Evolutionary conservation across 2,329 filamentous ascomycete genomes (phyloP).

Genomic region (Elsinoe arachidis): DNA sequence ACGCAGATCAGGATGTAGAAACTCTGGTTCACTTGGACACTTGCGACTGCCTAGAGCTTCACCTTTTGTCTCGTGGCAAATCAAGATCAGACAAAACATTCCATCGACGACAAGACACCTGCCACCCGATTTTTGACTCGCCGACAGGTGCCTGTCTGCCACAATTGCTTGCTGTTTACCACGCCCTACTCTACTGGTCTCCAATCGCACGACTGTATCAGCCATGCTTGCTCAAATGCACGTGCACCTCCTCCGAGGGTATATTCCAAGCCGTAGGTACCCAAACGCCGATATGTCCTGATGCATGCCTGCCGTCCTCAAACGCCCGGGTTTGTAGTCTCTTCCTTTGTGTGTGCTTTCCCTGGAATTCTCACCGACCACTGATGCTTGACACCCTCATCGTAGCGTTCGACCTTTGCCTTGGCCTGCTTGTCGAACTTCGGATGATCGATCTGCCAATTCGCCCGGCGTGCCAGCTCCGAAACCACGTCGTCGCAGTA

Average conservation of each 20-base stretch:
- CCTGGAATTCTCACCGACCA: conserved; percentile 9
- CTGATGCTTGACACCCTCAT: not conserved
- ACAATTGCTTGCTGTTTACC: not conserved
- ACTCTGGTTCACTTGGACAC: not conserved
- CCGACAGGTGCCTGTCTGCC: not conserved
- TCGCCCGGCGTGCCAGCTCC: conserved; percentile 72
- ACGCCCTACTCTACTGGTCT: not conserved
- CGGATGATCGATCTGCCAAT: conserved; percentile 55
- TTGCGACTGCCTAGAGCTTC: not conserved
- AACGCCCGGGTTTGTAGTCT: conserved; percentile 8
- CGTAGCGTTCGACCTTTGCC: conserved; percentile 11
- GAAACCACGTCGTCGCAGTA: conserved; percentile 86
- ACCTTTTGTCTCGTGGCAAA: not conserved
- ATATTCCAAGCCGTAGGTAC: not conserved
- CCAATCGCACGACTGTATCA: not conserved
- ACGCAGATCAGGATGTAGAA: not conserved
- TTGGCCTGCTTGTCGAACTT: conserved; percentile 8
- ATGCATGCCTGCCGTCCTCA: not conserved
- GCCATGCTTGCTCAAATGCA: not conserved
- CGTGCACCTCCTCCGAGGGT: not conserved
- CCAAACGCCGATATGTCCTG: not conserved
- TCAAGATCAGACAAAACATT: conserved; percentile 4
- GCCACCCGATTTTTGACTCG: not conserved
- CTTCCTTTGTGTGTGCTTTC: conserved; percentile 8
- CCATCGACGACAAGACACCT: conserved; percentile 1